Evolutionary conservation across 2,329 filamentous ascomycete genomes (phyloP), one percentile per base, ranked within the genome.

Genomic region (Aureobasidium subglaciale): DNA sequence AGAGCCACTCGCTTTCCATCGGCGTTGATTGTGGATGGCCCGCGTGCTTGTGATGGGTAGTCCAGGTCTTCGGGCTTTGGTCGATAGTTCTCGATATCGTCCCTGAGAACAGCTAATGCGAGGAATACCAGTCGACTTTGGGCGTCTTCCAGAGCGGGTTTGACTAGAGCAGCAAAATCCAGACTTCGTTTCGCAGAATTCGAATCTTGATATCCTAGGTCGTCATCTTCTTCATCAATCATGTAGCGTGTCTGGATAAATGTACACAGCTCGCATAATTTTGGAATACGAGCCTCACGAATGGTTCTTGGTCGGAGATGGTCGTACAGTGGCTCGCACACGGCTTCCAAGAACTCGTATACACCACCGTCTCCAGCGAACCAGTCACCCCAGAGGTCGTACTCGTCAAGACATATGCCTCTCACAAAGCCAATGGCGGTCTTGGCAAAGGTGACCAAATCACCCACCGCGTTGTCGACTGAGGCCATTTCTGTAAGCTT

Each of bases 281-380:
- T 85, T 50, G 85, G 72, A 24, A 87, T 75, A 59, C 85, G 81
- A 13, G 78, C 84, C 64, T 87, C 84, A 59, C 84, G 83, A 57
- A 86, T 85, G 16, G 82, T 85, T 41, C 80, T 75, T 7, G 84
- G 84, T 49, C 82, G 75, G 24, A 87, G 71, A 63, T 85, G 76
- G 62, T 87, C 84, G 63, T 85, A 86, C 25, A 87, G 72, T 2
- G 84, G 83, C 65, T 87, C 84, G 64, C 83, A 85, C 43, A 87
- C 73, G 16, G 81, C 78, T 65, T 87, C 84, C 1, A 87, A 71
- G 60, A 85, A 87, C 58, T 86, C 81, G 63, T 86, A 84, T 6
- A 85, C 66, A 2, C 79, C 81, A 24, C 75, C 78, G 57, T 85
- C 79, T 3, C 78, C 81, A 58, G 83, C 79, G 59, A 86, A 84